Conservation (phyloP, 2,329 filamentous ascomycete species). For the Colletotrichum melonis region DNA sequence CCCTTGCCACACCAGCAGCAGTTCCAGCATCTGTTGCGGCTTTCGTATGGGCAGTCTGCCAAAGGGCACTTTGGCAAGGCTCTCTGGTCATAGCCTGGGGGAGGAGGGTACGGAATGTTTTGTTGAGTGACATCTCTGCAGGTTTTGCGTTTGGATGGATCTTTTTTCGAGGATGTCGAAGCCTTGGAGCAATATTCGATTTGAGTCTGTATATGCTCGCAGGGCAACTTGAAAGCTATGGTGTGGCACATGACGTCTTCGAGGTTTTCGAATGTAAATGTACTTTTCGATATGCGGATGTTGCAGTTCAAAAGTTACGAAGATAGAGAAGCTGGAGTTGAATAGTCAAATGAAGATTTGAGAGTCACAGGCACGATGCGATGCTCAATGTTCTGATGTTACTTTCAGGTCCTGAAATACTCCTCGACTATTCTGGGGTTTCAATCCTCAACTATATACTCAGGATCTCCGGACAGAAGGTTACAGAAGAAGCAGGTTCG, state of each 20-base stretch:
- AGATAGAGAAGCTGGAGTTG: not conserved
- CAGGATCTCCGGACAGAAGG: too few species aligned
- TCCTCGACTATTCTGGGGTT: not conserved
- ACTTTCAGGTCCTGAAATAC: not conserved
- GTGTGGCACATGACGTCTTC: constrained; percentile 58
- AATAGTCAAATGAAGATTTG: not conserved
- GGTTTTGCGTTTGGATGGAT: constrained; percentile 44
- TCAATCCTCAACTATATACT: not conserved
- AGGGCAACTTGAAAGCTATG: constrained; percentile 61
- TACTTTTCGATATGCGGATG: not conserved
- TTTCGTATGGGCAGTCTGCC: constrained; percentile 60
- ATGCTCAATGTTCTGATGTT: not conserved
- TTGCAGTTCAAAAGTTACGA: not conserved
- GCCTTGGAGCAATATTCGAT: constrained; percentile 58
- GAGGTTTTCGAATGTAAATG: not conserved
- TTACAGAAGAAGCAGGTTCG: not conserved
- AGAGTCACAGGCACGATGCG: too few species aligned
- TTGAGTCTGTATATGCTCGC: constrained; percentile 61
- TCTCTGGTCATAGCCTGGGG: constrained; percentile 52
- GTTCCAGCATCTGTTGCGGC: constrained; percentile 62
- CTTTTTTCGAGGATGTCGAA: constrained; percentile 41
- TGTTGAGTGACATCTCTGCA: constrained; percentile 57
- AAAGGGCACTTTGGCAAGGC: constrained; percentile 56
- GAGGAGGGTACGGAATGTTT: constrained; percentile 59
- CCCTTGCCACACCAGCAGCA: constrained; percentile 68